Percentiles rank a stretch among this genome's conserved stretches.
These are phyloP conservation scores for Wickerhamomyces canadensis DNA, from an alignment of 805 yeast species.

Conservation along the genomic window DNA sequence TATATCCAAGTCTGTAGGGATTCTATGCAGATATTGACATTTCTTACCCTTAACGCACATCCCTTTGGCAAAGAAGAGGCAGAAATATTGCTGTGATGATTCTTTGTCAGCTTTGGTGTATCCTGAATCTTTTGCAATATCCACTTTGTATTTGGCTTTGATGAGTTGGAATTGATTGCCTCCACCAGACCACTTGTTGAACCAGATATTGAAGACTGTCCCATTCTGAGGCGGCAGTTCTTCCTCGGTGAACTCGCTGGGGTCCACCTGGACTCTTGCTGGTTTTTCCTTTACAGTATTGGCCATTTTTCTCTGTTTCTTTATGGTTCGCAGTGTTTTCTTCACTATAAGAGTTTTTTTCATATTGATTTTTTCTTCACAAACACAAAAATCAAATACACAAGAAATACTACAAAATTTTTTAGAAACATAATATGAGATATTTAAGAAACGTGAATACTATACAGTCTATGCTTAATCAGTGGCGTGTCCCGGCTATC, in stretches of 20 bases:
- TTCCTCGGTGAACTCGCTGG: conserved; percentile 45
- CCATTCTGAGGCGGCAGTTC: conserved; percentile 78
- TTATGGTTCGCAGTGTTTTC: neutral
- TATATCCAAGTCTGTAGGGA: conserved; percentile 59
- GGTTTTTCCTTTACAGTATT: conserved; percentile 26
- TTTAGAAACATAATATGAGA: no score
- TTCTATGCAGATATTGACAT: conserved; percentile 73
- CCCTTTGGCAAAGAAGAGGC: conserved; percentile 86
- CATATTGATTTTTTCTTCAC: no score
- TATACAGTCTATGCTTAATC: no score
- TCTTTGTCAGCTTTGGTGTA: conserved; percentile 60
- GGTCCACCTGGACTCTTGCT: conserved; percentile 73
- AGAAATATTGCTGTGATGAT: conserved; percentile 41
- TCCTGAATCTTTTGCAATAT: conserved; percentile 64
- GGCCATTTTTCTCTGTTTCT: neutral
- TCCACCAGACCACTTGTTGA: conserved; percentile 74
- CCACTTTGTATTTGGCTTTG: conserved; percentile 55
- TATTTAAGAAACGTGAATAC: no score
- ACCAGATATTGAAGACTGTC: conserved; percentile 82
- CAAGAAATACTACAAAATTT: no score
- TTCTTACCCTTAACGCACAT: conserved; percentile 73
- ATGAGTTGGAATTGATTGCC: conserved; percentile 31
- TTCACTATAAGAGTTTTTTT: no score
- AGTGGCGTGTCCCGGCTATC: no score
- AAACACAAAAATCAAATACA: no score